Base-by-base conservation (phyloP, 148 eudicot species). In the Amaranthus hypochondriacus region DNA sequence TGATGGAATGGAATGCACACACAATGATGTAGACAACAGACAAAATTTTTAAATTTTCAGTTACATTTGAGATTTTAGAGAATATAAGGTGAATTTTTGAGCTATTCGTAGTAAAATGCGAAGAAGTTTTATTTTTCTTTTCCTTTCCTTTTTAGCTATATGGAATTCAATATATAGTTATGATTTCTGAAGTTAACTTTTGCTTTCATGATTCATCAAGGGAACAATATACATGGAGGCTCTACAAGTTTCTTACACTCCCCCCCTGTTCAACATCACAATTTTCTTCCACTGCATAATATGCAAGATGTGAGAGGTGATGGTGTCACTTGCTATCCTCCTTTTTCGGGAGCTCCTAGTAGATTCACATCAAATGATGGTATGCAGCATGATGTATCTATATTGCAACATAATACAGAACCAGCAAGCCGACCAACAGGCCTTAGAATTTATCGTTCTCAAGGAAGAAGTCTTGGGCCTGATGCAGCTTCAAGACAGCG, bases 401-500 rank as follows among this genome's bases (percentile, higher is more conserved):
- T 83, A 71, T 78, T 87, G 76, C 87, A 77, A 48, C 87, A 81
- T 77, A 76, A 78, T 48, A 67, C 75, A 21, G 91, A 87, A 67
- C 49, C 86, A 9, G 80, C 83, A 69, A 83, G 80, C 71, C 84
- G 83, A 61, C 85, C 89, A 56, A 83, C 89, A 18, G 93, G 92
- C 68, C 66, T 87, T 71, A 84, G 92, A 79, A 71, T 91, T 48
- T 86, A 86, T 77, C 79, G 84, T 54, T 87, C 95, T 71, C 90
- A 87, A 53, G 84, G 83, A 76, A 84, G 97, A 81, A 82, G 82
- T 56, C 44, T 79, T 59, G 75, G 81, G 18, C 83, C 87, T 76
- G 96, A 83, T 28, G 75, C 80, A 51, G 76, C 80, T 77, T 74
- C 85, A 49, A 86, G 97, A 79, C 93, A 82, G 48, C 93, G 81